Conservation (phyloP, 495 filamentous ascomycete genomes). For the Talaromyces stipitatus region DNA sequence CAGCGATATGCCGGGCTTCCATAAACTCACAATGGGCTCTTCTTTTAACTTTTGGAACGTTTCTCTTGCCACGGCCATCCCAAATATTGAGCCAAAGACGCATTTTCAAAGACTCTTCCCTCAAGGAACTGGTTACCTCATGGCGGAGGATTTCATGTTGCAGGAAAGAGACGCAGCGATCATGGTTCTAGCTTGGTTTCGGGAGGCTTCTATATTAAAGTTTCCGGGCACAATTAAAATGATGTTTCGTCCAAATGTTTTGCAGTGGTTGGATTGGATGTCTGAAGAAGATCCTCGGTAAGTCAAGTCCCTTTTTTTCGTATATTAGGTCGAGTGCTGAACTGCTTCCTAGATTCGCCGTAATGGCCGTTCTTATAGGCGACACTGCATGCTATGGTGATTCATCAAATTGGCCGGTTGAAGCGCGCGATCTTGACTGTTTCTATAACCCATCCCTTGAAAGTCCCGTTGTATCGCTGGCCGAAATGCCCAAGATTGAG, state of each 20-base stretch:
- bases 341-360: background rate
- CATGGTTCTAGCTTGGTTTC: slow-evolving; percentile 53
- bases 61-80: slow-evolving; percentile 20
- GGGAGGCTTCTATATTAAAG: slow-evolving; percentile 12
- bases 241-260: slow-evolving; percentile 31
- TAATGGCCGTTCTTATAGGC: slow-evolving; percentile 22
- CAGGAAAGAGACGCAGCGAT: slow-evolving; percentile 40
- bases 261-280: slow-evolving; percentile 23
- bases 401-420: background rate
- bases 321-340: background rate
- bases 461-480: slow-evolving; percentile 17
- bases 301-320: slow-evolving; percentile 4
- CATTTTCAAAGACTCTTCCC: slow-evolving; percentile 49
- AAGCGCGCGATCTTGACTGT: slow-evolving; percentile 13
- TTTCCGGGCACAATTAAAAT: slow-evolving; percentile 28
- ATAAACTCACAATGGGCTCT: slow-evolving; percentile 11
- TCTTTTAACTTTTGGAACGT: slow-evolving; percentile 30
- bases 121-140: slow-evolving; percentile 45
- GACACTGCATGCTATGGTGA: slow-evolving; percentile 13
- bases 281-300: slow-evolving; percentile 14
- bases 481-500: slow-evolving; percentile 14
- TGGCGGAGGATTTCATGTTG: slow-evolving; percentile 57
- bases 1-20: slow-evolving; percentile 21
- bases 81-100: slow-evolving; percentile 10
- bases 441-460: slow-evolving; percentile 7